These are phyloP conservation scores for Daedaleopsis sinensis DNA, from an alignment of 768 basidiomycete genomes.

Conservation along the genomic window DNA sequence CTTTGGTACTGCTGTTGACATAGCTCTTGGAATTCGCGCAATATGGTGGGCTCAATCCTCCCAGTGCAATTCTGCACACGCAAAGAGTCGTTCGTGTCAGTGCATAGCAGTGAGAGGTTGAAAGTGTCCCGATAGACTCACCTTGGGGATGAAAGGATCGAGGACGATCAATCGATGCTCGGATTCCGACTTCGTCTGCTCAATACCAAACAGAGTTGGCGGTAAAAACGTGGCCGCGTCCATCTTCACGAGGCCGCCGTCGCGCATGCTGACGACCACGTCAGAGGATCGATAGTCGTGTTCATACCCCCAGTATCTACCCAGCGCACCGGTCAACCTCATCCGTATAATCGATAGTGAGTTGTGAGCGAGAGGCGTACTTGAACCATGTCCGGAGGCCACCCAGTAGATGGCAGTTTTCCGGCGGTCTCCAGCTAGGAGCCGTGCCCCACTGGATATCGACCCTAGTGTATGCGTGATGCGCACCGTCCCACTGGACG, in stretches of 20 bases:
- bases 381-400: background rate
- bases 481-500: background rate
- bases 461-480: constrained; percentile 12
- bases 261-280: constrained; percentile 40
- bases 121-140: background rate
- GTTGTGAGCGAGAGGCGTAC: background rate
- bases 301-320: constrained; percentile 49
- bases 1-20: background rate
- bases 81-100: background rate
- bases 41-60: background rate
- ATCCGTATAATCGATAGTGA: background rate
- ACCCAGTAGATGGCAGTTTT: background rate
- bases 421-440: no score
- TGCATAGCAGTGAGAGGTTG: no score
- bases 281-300: constrained; percentile 34
- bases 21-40: background rate
- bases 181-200: background rate
- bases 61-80: constrained; percentile 11
- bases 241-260: constrained; percentile 39
- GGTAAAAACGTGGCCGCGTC: background rate
- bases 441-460: constrained; percentile 22
- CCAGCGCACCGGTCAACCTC: background rate
- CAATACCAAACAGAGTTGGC: background rate
- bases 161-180: constrained; percentile 9
- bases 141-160: constrained; percentile 3